Conservation (phyloP, 306 rosid species). For the Coriaria nepalensis region DNA sequence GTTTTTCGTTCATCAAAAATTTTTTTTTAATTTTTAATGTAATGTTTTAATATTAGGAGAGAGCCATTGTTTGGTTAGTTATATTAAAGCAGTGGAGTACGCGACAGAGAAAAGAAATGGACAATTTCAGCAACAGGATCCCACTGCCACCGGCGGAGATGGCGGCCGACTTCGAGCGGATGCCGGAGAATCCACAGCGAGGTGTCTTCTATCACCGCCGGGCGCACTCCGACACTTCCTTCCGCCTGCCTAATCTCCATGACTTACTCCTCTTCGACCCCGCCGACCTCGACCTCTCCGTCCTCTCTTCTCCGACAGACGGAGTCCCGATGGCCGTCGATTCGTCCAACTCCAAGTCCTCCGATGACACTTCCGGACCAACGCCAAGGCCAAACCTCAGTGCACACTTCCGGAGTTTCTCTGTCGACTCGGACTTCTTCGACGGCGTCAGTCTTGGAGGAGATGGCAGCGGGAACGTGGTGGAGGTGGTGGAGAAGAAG, state of each 20-base stretch:
- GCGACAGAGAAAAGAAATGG: too few relatives aligned
- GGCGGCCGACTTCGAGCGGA: conserved; percentile 48
- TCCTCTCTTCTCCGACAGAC: conserved; percentile 22
- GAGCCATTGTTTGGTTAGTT: too few relatives aligned
- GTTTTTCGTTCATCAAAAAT: too few relatives aligned
- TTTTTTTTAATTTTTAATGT: too few relatives aligned
- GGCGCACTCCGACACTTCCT: conserved; percentile 79
- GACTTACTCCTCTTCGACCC: conserved; percentile 86
- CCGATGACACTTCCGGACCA: conserved; percentile 43
- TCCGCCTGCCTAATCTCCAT: conserved; percentile 65
- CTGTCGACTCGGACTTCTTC: conserved; percentile 88
- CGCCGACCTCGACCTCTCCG: conserved; percentile 75
- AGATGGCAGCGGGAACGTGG: conserved; percentile 13
- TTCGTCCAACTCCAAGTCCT: conserved; percentile 16
- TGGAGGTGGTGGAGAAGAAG: conserved; percentile 20
- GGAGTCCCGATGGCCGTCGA: conserved; percentile 27
- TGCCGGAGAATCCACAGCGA: conserved; percentile 58
- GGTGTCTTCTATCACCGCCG: conserved; percentile 70
- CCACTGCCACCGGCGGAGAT: conserved; percentile 18
- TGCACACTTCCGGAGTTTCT: conserved; percentile 58
- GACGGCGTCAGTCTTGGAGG: conserved; percentile 39
- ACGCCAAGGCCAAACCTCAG: conserved; percentile 14
- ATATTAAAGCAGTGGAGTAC: too few relatives aligned
- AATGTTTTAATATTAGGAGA: too few relatives aligned
- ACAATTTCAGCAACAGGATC: too few relatives aligned